A percentile compares a stretch with the other conserved stretches of the same genome.
Evolutionary conservation across 1,284 basidiomycete species (phyloP).

Genomic region (Rugosomyces carneus): DNA sequence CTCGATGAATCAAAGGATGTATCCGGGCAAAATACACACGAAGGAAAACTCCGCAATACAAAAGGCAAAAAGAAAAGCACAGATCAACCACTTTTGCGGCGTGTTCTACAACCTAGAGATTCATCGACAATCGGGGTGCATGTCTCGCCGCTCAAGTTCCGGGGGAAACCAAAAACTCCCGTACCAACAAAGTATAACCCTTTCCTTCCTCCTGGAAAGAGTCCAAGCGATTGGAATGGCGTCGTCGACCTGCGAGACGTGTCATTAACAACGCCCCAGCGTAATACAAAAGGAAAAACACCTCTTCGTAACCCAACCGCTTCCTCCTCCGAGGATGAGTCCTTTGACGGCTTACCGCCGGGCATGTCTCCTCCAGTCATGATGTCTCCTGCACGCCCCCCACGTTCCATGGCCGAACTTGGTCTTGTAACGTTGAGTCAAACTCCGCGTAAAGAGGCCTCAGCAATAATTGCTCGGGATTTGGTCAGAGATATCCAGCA

Average conservation of each 20-base stretch:
- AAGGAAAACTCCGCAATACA: slow-evolving; percentile 23
- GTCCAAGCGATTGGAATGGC: slow-evolving; percentile 62
- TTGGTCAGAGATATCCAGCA: slow-evolving; percentile 47
- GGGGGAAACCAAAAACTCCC: slow-evolving; percentile 49
- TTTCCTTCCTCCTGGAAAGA: slow-evolving; percentile 47
- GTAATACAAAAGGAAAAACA: slow-evolving; percentile 25
- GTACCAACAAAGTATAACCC: slow-evolving; percentile 54
- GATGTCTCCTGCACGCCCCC: slow-evolving; percentile 76
- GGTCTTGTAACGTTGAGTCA: slow-evolving; percentile 51
- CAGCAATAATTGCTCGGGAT: slow-evolving; percentile 57
- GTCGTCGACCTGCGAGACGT: slow-evolving; percentile 69
- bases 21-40: slow-evolving; percentile 14
- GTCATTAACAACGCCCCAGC: slow-evolving; percentile 36
- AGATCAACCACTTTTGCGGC: slow-evolving; percentile 37
- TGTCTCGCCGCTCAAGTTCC: slow-evolving; percentile 34
- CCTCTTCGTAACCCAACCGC: slow-evolving; percentile 28
- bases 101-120: slow-evolving; percentile 44
- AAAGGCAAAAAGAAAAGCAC: slow-evolving; percentile 44
- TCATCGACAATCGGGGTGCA: slow-evolving; percentile 24
- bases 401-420: slow-evolving; percentile 46
- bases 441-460: slow-evolving; percentile 60
- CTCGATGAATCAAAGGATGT: slow-evolving; percentile 29
- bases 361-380: slow-evolving; percentile 86
- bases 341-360: slow-evolving; percentile 51
- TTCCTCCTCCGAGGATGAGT: slow-evolving; percentile 35